phyloP scores from a whole-genome alignment of 164 flowering plant genomes.

The Platanus orientalis region DNA sequence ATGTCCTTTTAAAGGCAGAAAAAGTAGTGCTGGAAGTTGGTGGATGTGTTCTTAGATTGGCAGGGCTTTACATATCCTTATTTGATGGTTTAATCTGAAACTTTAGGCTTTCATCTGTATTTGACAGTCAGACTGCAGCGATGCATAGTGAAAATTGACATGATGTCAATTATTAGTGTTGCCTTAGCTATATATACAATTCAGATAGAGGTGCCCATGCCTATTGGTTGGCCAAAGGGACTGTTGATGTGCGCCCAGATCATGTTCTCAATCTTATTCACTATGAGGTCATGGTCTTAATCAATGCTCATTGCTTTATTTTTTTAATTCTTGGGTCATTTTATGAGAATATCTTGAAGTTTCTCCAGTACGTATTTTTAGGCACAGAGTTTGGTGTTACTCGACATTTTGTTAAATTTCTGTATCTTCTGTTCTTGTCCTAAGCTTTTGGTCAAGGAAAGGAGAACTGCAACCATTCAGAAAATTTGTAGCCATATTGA shows the following conservation, averaged over 20 bases:
- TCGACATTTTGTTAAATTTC: too few relatives aligned
- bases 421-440: too few relatives aligned
- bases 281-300: constrained; percentile 63
- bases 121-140: constrained; percentile 3
- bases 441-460: too few relatives aligned
- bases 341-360: too few relatives aligned
- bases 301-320: too few relatives aligned
- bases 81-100: constrained; percentile 1
- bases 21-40: constrained; percentile 66
- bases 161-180: constrained; percentile 3
- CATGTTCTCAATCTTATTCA: constrained; percentile 91
- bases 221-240: constrained; percentile 83
- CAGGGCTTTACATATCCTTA: constrained; percentile 97
- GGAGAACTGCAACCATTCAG: too few relatives aligned
- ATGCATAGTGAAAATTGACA: neutral
- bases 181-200: constrained; percentile 57
- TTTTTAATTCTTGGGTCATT: too few relatives aligned
- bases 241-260: constrained; percentile 72
- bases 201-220: constrained; percentile 80
- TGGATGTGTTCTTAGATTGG: constrained; percentile 86
- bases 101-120: neutral
- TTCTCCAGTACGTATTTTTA: too few relatives aligned
- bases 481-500: neutral
- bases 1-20: constrained; percentile 82
- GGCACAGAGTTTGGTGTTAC: too few relatives aligned